Evolutionary conservation across 352 stramenopile genomes (phyloP).

Genomic region (Pythium biforme): DNA sequence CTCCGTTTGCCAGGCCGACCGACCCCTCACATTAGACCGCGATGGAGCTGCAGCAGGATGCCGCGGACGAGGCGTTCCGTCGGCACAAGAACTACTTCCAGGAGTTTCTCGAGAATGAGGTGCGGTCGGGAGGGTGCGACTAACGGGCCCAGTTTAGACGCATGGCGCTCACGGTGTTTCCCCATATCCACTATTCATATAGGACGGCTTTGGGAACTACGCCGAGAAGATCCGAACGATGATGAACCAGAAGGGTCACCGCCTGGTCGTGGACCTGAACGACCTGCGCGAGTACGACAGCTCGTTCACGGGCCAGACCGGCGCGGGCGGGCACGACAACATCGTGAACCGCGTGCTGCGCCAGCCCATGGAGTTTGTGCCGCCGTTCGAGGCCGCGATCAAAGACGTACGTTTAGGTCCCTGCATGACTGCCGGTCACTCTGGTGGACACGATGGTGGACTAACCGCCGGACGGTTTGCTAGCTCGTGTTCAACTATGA

Average conservation of each 20-base stretch:
- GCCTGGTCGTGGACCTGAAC: slow-evolving; percentile 89
- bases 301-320: slow-evolving; percentile 61
- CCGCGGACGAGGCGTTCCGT: slow-evolving; percentile 81
- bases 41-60: slow-evolving; percentile 84
- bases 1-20: no score
- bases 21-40: neutral
- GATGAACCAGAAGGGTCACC: slow-evolving; percentile 70
- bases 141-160: neutral
- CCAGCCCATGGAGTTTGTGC: slow-evolving; percentile 83
- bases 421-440: neutral
- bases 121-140: slow-evolving; percentile 19
- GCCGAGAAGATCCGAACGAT: slow-evolving; percentile 78
- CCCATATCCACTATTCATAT: neutral
- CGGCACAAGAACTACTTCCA: slow-evolving; percentile 90
- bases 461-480: neutral
- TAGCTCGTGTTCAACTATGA: slow-evolving; percentile 77
- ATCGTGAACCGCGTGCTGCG: slow-evolving; percentile 74
- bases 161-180: neutral
- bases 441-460: neutral
- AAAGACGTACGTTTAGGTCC: slow-evolving; percentile 41
- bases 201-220: slow-evolving; percentile 79
- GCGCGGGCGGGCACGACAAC: slow-evolving; percentile 57
- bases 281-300: slow-evolving; percentile 90
- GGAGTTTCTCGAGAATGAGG: slow-evolving; percentile 76
- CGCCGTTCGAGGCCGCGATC: slow-evolving; percentile 79